Conservation (phyloP, 2,329 filamentous ascomycete genomes). For the Hyphodiscus sp. region DNA sequence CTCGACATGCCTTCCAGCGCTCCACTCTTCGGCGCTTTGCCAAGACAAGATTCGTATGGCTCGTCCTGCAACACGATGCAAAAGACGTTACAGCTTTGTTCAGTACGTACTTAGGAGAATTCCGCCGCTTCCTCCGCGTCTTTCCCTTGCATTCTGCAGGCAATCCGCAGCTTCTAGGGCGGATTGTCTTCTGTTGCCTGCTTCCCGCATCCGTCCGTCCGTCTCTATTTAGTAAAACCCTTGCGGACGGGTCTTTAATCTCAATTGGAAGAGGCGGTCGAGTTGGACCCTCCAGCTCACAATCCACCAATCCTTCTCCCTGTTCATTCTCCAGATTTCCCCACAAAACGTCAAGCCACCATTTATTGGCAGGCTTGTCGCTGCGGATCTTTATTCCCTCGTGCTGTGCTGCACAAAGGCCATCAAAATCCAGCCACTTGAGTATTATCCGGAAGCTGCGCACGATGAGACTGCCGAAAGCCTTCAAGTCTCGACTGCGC, state of each 20-base stretch:
- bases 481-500: background rate
- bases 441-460: background rate
- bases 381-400: background rate
- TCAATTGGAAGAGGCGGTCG: background rate
- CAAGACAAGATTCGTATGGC: background rate
- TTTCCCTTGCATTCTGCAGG: constrained; percentile 3
- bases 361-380: background rate
- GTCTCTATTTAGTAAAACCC: too few species aligned
- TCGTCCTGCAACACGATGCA: constrained; percentile 8
- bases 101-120: too few species aligned
- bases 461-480: background rate
- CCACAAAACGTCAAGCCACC: background rate
- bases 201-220: background rate
- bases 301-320: background rate
- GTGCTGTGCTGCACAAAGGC: background rate
- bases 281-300: background rate
- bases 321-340: background rate
- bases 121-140: constrained; percentile 14
- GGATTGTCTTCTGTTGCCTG: background rate
- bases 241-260: too few species aligned
- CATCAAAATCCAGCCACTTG: background rate
- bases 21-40: constrained; percentile 11
- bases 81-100: constrained; percentile 20
- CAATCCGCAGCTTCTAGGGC: background rate
- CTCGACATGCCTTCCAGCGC: background rate